A percentile compares a stretch with the other conserved stretches of the same genome.
Conservation (phyloP, 768 basidiomycete species). For the Austroboletus eburneus region DNA sequence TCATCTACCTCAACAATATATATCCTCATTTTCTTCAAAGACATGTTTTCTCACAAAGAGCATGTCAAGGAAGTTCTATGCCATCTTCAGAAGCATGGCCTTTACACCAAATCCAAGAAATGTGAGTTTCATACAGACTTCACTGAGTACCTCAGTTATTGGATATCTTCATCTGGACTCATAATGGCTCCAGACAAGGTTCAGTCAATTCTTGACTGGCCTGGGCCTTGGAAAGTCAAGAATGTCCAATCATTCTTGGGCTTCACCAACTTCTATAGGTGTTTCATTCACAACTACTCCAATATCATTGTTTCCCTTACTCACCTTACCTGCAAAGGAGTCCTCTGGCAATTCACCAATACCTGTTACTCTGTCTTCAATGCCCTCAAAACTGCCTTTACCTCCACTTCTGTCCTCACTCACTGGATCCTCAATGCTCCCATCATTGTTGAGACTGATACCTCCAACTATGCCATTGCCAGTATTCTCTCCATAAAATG, state of each 20-base stretch:
- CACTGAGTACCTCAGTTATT: not conserved
- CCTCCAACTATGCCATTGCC: not conserved
- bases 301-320: not conserved
- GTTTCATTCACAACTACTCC: not conserved
- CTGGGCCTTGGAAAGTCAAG: not conserved
- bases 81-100: not conserved
- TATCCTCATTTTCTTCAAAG: slow-evolving; percentile 33
- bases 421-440: not conserved
- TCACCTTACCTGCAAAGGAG: not conserved
- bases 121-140: not conserved
- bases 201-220: not conserved
- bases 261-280: not conserved
- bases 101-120: not conserved
- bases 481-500: not conserved
- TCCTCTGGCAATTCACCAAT: not conserved
- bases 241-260: not conserved
- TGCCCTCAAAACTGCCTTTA: not conserved
- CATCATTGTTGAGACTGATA: not conserved
- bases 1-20: not conserved
- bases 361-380: not conserved
- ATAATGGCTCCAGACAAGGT: not conserved
- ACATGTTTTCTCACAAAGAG: not conserved
- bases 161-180: not conserved
- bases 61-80: not conserved
- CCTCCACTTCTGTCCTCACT: not conserved